Evolutionary conservation across 441 rosid species (phyloP).

Genomic region (Geranium incanum): DNA sequence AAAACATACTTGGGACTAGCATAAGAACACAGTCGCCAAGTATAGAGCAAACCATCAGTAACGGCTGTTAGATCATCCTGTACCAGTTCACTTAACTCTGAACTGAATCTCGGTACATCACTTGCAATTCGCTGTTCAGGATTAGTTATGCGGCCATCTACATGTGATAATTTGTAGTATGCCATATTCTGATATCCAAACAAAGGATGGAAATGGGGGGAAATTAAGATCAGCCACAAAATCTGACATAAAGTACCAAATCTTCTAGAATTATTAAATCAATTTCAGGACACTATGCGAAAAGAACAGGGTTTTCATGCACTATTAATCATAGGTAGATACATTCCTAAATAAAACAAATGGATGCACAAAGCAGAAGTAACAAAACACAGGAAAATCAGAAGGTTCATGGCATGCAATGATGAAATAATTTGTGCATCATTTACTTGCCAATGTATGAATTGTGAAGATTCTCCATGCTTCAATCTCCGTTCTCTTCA

Average conservation of each 20-base stretch:
- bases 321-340: neutral
- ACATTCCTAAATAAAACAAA: neutral
- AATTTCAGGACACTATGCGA: neutral
- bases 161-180: slow-evolving; percentile 93
- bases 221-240: neutral
- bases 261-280: neutral
- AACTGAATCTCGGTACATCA: slow-evolving; percentile 90
- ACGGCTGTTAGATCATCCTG: slow-evolving; percentile 91
- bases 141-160: slow-evolving; percentile 84
- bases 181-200: slow-evolving; percentile 77
- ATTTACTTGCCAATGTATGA: no score
- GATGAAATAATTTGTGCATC: no score
- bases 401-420: no score
- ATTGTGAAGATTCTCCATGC: no score
- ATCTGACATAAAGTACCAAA: neutral
- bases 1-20: slow-evolving; percentile 97
- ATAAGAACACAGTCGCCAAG: slow-evolving; percentile 97
- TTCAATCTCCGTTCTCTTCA: no score
- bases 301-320: neutral
- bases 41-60: slow-evolving; percentile 79
- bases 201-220: slow-evolving; percentile 18
- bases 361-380: no score
- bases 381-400: no score
- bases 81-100: slow-evolving; percentile 92
- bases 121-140: slow-evolving; percentile 98